Evolutionary conservation across 140 eudicot genomes (phyloP), one percentile per base, ranked within the genome.

Genomic region (Flaveria floridana): DNA sequence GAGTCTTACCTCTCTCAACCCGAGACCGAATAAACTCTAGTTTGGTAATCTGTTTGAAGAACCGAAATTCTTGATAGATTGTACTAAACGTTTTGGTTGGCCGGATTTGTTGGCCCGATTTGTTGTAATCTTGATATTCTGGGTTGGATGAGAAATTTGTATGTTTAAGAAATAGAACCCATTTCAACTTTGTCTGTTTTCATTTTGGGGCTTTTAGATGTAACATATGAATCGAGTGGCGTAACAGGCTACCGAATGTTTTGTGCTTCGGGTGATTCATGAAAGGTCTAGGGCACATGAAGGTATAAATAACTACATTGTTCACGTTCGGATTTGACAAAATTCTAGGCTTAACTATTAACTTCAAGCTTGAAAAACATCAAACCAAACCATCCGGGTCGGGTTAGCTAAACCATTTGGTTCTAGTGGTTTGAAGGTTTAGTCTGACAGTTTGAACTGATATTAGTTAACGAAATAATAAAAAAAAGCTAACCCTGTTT

Each of bases 1-100:
- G 51, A 74, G 47, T 84, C 92, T 34, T 89, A 73, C 83, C 79
- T 85, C n/a, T 30, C 87, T 13, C 50, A 20, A 75, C 59, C 79
- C 62, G 59, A 56, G 50, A 64, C 70, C 2, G 42, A 58, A 6
- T 86, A 77, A 78, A 37, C 46, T 3, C 61, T 30, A 9, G 47
- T 52, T 34, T 50, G 20, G 67, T 62, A 7, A 63, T 4, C 44
- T 20, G 61, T 55, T 39, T n/a, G 63, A 68, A 68, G 76, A 68
- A 67, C 20, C 10, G 12, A 64, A 74, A 61, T 21, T 74, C 78
- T 44, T 74, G 78, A 44, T 11, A 61, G 71, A 13, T 34, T 34
- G 53, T 52, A n/a, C 25, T 76, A 14, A 76, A 37, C 74, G 15
- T 66, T 53, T 37, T 23, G 20, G 19, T 44, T 56, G 13, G 55